Conservation (phyloP, 108 stramenopile species). For the Skeletonema costatum region DNA sequence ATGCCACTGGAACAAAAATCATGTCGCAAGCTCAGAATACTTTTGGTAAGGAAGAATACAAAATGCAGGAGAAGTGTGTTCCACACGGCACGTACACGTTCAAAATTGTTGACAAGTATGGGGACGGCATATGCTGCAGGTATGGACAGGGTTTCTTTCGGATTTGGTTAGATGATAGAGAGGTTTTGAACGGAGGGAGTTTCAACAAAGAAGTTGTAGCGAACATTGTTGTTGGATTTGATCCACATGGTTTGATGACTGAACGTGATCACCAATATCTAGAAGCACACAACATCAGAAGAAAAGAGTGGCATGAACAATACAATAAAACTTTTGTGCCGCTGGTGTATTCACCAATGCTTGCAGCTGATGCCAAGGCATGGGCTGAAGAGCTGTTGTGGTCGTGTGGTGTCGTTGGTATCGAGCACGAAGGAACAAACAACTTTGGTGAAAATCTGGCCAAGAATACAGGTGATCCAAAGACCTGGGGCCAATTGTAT, state of each 20-base stretch:
- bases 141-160: slow-evolving; percentile 28
- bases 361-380: slow-evolving; percentile 25
- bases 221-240: slow-evolving; percentile 31
- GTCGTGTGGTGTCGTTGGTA: slow-evolving; percentile 35
- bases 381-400: slow-evolving; percentile 43
- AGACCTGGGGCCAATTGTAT: slow-evolving; percentile 45
- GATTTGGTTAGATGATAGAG: slow-evolving; percentile 14
- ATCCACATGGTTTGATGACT: slow-evolving; percentile 27
- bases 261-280: slow-evolving; percentile 34
- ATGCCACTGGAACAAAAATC: slow-evolving; percentile 11
- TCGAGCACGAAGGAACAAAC: slow-evolving; percentile 31
- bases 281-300: slow-evolving; percentile 39
- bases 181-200: slow-evolving; percentile 12
- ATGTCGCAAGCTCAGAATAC: slow-evolving; percentile 16
- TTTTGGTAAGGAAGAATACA: slow-evolving; percentile 10
- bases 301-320: slow-evolving; percentile 41
- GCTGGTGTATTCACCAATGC: slow-evolving; percentile 25
- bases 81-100: slow-evolving; percentile 44
- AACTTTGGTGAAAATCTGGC: slow-evolving; percentile 45
- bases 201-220: slow-evolving; percentile 23
- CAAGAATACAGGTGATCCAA: slow-evolving; percentile 36
- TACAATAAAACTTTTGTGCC: slow-evolving; percentile 43
- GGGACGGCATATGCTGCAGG: slow-evolving; percentile 35
- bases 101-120: slow-evolving; percentile 41
- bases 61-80: slow-evolving; percentile 18